phyloP scores from a whole-genome alignment of 2,329 filamentous ascomycete genomes.

The Thielaviopsis punctulata region DNA sequence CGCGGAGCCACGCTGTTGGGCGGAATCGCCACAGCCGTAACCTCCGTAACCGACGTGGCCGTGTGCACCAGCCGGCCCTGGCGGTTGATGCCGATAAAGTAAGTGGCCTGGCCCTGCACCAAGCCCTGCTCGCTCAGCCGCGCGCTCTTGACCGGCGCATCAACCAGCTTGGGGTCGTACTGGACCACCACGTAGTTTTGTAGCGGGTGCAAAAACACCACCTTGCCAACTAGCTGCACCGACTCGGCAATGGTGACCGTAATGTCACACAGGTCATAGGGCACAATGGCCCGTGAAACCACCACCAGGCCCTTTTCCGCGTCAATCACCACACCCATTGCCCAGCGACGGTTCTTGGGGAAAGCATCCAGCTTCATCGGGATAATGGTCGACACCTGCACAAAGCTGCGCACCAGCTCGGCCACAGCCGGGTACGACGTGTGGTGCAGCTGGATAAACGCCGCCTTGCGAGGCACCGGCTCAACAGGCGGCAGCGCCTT shows the following conservation, averaged over 20 bases:
- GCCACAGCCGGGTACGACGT: conserved; percentile 80
- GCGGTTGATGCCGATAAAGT: conserved; percentile 96
- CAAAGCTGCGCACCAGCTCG: conserved; percentile 85
- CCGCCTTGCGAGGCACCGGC: conserved; percentile 58
- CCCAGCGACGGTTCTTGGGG: conserved; percentile 82
- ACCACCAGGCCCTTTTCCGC: conserved; percentile 89
- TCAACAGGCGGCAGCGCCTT: conserved; percentile 61
- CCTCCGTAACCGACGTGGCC: conserved; percentile 88
- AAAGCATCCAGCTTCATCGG: conserved; percentile 96
- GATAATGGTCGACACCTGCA: conserved; percentile 82
- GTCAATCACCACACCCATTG: conserved; percentile 93
- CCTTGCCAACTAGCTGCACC: conserved; percentile 82
- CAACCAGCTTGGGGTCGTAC: conserved; percentile 85
- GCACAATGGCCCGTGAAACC: conserved; percentile 84
- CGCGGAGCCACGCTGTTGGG: conserved; percentile 81
- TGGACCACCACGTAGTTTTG: conserved; percentile 94
- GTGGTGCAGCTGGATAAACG: conserved; percentile 83
- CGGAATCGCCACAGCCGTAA: conserved; percentile 91
- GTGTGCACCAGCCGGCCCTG: conserved; percentile 87
- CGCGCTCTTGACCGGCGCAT: conserved; percentile 82
- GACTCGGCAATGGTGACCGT: conserved; percentile 92
- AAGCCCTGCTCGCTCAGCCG: conserved; percentile 66
- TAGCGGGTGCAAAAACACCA: conserved; percentile 87
- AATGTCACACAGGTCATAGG: conserved; percentile 93
- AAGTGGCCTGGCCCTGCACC: conserved; percentile 82